Evolutionary conservation across 129 eudicot genomes (phyloP).

Genomic region (Solidago caesia): DNA sequence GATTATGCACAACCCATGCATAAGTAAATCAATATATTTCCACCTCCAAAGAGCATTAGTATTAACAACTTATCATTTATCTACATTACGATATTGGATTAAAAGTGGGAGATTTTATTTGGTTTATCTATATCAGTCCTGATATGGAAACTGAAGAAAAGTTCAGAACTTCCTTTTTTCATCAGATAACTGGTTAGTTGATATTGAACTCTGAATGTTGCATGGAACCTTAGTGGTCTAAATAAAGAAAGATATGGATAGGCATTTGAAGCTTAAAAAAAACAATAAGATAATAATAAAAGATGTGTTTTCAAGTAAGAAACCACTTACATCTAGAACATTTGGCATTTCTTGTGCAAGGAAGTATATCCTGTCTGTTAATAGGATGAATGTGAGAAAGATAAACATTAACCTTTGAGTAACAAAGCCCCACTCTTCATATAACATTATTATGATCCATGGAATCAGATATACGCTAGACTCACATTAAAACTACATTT

Average conservation of each 20-base stretch:
- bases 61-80: not conserved
- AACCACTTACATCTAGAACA: slow-evolving; percentile 73
- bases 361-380: slow-evolving; percentile 61
- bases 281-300: not conserved
- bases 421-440: not conserved
- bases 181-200: not conserved
- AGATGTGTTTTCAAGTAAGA: slow-evolving; percentile 9
- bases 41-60: not conserved
- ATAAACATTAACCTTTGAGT: slow-evolving; percentile 19
- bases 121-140: not conserved
- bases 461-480: not conserved
- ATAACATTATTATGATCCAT: not conserved
- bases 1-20: not conserved
- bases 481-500: not conserved
- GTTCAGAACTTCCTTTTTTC: not conserved
- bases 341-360: slow-evolving; percentile 46
- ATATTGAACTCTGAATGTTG: not conserved
- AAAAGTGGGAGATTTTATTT: too few species aligned
- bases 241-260: not conserved
- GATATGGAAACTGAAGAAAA: not conserved
- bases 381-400: slow-evolving; percentile 4
- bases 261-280: not conserved
- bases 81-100: not conserved
- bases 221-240: not conserved
- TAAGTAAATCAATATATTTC: not conserved